phyloP scores from a whole-genome alignment of 179 eudicot species.

The Gypsophila paniculata region DNA sequence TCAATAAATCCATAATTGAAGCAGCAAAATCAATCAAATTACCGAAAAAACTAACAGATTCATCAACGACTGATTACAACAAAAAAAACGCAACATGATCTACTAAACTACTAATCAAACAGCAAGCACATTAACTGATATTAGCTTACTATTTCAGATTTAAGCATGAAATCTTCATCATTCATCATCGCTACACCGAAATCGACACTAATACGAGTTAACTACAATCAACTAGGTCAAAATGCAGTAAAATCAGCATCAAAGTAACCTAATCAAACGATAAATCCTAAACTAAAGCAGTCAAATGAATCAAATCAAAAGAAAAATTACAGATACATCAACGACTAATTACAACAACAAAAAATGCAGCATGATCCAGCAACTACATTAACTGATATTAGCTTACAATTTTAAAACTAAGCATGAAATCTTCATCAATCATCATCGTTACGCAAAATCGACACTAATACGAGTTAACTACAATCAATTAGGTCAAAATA shows the following conservation, averaged over 20 bases:
- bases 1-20: no score
- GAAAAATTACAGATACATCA: no score
- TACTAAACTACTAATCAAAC: no score
- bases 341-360: constrained; percentile 1
- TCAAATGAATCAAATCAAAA: no score
- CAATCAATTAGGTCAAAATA: constrained; percentile 13
- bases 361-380: no score
- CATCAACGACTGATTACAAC: no score
- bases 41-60: no score
- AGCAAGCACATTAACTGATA: no score
- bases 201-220: neutral
- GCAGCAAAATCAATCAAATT: no score
- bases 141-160: neutral
- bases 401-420: neutral
- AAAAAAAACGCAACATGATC: no score
- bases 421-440: neutral
- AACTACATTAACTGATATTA: no score
- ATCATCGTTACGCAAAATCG: neutral
- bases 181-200: neutral
- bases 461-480: neutral
- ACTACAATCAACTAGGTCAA: constrained; percentile 13
- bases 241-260: neutral
- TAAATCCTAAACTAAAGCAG: neutral
- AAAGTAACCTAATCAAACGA: neutral
- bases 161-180: neutral